Conservation (phyloP, 495 filamentous ascomycete genomes). For the Neurospora africana region DNA sequence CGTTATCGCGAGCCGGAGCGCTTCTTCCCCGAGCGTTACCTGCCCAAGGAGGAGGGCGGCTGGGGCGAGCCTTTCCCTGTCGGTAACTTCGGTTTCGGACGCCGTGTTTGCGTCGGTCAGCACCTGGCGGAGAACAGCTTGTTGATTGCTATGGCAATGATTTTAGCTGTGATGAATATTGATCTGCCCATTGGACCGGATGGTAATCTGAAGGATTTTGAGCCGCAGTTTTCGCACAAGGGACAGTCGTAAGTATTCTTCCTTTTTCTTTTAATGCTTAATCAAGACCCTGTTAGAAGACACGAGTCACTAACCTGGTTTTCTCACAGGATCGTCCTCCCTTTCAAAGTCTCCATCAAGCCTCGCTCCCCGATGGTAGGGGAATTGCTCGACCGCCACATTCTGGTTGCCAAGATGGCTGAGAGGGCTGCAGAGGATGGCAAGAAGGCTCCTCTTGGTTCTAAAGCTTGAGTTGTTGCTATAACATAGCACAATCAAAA, state of each 20-base stretch:
- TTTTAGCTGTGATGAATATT: constrained; percentile 21
- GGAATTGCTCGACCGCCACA: constrained; percentile 5
- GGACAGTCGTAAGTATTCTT: constrained; percentile 19
- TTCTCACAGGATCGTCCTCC: constrained; percentile 12
- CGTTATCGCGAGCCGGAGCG: constrained; percentile 30
- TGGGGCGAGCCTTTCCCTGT: constrained; percentile 38
- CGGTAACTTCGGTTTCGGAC: constrained; percentile 45
- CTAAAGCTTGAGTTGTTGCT: background rate
- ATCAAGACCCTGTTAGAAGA: too few relatives aligned
- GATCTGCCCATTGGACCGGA: constrained; percentile 17
- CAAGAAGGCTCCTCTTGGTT: background rate
- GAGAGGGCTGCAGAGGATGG: background rate
- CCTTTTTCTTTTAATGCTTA: fast-evolving
- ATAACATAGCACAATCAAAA: background rate
- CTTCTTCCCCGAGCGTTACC: constrained; percentile 38
- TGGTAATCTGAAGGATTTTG: constrained; percentile 14
- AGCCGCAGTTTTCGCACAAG: constrained; percentile 21
- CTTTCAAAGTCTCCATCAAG: constrained; percentile 10
- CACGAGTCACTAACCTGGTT: too few relatives aligned
- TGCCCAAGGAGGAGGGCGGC: constrained; percentile 32
- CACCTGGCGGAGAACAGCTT: constrained; percentile 23
- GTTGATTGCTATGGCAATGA: constrained; percentile 17
- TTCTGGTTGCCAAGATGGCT: background rate
- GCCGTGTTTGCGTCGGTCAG: constrained; percentile 20
- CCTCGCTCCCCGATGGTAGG: constrained; percentile 5